These are phyloP conservation scores for Crucibulum laeve DNA, from an alignment of 768 basidiomycete genomes.

Conservation along the genomic window DNA sequence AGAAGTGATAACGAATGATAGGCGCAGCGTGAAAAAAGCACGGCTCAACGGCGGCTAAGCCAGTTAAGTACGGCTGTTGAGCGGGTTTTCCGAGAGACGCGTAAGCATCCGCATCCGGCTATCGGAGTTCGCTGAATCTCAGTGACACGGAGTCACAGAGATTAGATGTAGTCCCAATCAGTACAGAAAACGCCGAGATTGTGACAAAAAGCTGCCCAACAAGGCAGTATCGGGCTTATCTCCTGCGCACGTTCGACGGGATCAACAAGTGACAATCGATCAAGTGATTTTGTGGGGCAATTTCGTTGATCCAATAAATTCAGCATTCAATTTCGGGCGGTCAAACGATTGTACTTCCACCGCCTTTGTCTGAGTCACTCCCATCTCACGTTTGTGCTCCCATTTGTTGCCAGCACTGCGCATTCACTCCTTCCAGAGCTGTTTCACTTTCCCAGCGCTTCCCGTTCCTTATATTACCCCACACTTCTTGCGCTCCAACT, in stretches of 20 bases:
- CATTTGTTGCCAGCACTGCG: slow-evolving; percentile 11
- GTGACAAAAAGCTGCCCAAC: slow-evolving; percentile 5
- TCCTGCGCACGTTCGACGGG: slow-evolving; percentile 21
- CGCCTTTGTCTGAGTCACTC: slow-evolving; percentile 2
- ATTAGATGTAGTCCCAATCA: not conserved
- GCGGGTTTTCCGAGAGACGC: not conserved
- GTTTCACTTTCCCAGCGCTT: slow-evolving; percentile 9
- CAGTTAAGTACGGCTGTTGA: not conserved
- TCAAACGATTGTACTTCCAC: not conserved
- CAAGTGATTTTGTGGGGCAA: slow-evolving; percentile 16
- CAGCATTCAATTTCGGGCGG: slow-evolving; percentile 3
- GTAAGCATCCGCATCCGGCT: not conserved
- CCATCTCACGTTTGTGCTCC: slow-evolving; percentile 25
- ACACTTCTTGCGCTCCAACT: slow-evolving; percentile 9
- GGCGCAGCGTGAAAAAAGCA: no score
- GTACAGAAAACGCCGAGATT: no score
- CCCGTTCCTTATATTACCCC: slow-evolving; percentile 14
- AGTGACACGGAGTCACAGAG: not conserved
- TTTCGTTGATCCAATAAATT: slow-evolving; percentile 12
- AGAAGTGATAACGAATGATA: no score
- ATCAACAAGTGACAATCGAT: slow-evolving; percentile 6
- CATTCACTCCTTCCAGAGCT: slow-evolving; percentile 12
- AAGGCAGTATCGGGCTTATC: slow-evolving; percentile 8
- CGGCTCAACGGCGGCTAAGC: no score
- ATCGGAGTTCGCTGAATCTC: not conserved